Base-by-base conservation (phyloP, 768 basidiomycete species). In the Cystofilobasidium macerans region DNA sequence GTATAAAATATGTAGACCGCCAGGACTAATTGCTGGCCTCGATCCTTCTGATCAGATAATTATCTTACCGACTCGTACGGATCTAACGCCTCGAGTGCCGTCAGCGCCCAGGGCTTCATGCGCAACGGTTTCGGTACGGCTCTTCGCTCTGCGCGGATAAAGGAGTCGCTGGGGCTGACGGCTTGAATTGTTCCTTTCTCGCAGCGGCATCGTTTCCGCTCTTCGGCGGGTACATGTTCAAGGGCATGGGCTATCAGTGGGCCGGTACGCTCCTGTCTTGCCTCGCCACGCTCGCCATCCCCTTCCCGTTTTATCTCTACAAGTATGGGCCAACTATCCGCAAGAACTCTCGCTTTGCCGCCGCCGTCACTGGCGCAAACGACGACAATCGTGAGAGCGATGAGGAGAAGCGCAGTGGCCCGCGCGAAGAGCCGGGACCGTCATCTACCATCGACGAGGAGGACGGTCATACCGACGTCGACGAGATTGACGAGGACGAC, bases 51-150 rank as follows among this genome's bases (percentile, higher is more conserved):
- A n/a, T n/a, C 57, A 13, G 59, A 61, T 42, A 48, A 45, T 28
- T 61, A 66, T 26, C 57, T 61, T 20, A 66, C 65, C 48, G 65
- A 66, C 48, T 43, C 65, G 22, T 66, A 66, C 51, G 65, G 65
- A 18, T 36, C 54, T 18, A 66, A 66, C 48, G 65, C 58, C 18
- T 61, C 65, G 0, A 38, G 48, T 26, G 65, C 65, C 36, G 65
- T 66, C 22, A 32, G 48, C 14, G 65, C 48, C 26, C 65, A 66
- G 33, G 65, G 65, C 13, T 60, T 65, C 47, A 40, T 59, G 24
- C 32, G 57, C 20, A 47, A 33, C 53, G 35, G 24, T n/a, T 18
- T 42, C 22, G 36, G 28, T 7, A 14, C 38, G 45, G 14, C 33
- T 53, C 42, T 13, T n/a, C n/a, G n/a, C n/a, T n/a, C n/a, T n/a